Base-by-base conservation (phyloP, 805 yeast genomes). In the Metschnikowia dekortorum region DNA sequence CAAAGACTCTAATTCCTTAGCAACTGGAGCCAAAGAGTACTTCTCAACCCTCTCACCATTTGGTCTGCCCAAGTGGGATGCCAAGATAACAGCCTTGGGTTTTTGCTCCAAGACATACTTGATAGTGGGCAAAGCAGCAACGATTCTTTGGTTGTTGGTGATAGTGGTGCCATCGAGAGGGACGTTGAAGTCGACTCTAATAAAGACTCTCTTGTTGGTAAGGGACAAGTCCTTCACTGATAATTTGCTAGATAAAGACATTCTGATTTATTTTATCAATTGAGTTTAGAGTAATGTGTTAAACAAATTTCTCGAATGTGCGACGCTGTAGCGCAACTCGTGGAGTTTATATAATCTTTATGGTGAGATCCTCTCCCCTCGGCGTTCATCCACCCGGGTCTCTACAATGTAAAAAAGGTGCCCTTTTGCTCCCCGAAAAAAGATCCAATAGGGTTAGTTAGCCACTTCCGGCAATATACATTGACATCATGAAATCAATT, bases 131-230 rank as follows among this genome's bases (percentile, higher is more conserved):
- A 95, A 78, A 61, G 99, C 99, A 71, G 99, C 99, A 65, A 91
- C 98, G 68, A 94, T 94, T 79, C 99, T 87, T 80, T 94, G 98
- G 81, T 94, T 95, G 84, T 95, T 94, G 79, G 99, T 95, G 81
- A 94, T 94, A 70, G 85, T 91, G 67, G 81, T 82, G 63, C 97
- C 98, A 69, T 94, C 98, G 64, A 94, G 84, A 70, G 96, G 96
- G 59, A 87, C 96, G 77, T 87, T 87, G 82, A 87, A 87, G 74
- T 92, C 97, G 57, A 95, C 99, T 79, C 99, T 88, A 82, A 94
- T 92, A 79, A 94, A 91, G 73, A 94, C 99, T 71, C 97, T 84
- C 82, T 94, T 91, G 73, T 82, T 91, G 64, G 85, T 71, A 71
- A 89, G 84, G 70, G 83, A 82, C 62, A 94, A 78, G 75, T 94